Evolutionary conservation across 768 basidiomycete genomes (phyloP).

Genomic region (Suillus fuscotomentosus): DNA sequence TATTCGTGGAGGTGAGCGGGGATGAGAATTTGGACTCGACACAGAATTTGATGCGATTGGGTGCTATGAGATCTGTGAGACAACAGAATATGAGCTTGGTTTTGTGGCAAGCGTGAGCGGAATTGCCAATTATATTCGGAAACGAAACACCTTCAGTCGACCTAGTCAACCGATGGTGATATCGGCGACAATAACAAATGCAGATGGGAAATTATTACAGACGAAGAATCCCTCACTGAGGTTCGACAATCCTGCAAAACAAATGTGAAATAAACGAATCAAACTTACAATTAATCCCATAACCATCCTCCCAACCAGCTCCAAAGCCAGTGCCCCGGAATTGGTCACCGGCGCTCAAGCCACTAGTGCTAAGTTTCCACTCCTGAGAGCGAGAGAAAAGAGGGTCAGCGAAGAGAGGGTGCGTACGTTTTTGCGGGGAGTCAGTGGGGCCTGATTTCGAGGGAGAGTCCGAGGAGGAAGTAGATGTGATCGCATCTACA

Average conservation of each 20-base stretch:
- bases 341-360: conserved; percentile 77
- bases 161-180: neutral
- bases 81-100: conserved; percentile 13
- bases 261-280: neutral
- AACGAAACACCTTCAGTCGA: conserved; percentile 17
- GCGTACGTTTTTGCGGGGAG: conserved; percentile 20
- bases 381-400: conserved; percentile 70
- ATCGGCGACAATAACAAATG: neutral
- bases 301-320: conserved; percentile 77
- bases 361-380: conserved; percentile 92
- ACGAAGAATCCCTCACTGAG: neutral
- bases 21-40: conserved; percentile 86
- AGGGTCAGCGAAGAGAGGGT: conserved; percentile 70
- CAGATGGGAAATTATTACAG: neutral
- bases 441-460: conserved; percentile 22
- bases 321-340: conserved; percentile 96
- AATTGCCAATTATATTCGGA: neutral
- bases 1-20: conserved; percentile 63
- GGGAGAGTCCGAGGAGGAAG: neutral
- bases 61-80: conserved; percentile 74
- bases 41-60: conserved; percentile 83
- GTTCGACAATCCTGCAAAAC: neutral
- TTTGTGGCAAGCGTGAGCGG: neutral
- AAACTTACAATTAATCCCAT: conserved; percentile 88
- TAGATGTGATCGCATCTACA: neutral